A percentile compares a stretch with the other conserved stretches of the same genome.
phyloP scores from a whole-genome alignment of 208 protist genomes.

The Plasmodiophora brassicae region DNA sequence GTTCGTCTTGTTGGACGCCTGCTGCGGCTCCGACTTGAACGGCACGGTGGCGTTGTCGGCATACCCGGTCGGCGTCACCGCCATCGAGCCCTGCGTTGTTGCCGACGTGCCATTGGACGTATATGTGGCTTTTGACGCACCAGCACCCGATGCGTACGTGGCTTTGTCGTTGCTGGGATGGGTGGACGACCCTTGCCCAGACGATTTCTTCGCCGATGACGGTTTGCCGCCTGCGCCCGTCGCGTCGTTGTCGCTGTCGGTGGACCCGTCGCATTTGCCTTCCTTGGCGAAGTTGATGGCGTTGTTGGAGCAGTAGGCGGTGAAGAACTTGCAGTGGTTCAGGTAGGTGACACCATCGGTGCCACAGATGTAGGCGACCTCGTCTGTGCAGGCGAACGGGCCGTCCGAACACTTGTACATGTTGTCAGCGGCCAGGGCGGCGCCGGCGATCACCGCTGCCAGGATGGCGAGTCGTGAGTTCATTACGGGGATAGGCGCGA shows the following conservation, averaged over 20 bases:
- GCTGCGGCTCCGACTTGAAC: too few species aligned
- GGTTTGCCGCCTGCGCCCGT: background rate
- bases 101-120: too few species aligned
- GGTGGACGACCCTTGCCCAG: background rate
- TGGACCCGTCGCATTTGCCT: background rate
- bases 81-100: too few species aligned
- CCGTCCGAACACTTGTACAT: constrained; percentile 30
- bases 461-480: background rate
- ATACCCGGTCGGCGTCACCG: too few species aligned
- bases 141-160: too few species aligned
- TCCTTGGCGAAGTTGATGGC: background rate
- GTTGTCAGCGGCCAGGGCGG: background rate
- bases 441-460: background rate
- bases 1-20: too few species aligned
- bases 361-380: constrained; percentile 9
- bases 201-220: background rate
- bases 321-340: constrained; percentile 32
- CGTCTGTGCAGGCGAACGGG: background rate
- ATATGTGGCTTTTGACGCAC: too few species aligned
- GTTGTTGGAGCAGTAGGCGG: background rate
- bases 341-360: constrained; percentile 5
- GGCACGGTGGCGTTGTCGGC: too few species aligned
- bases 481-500: background rate
- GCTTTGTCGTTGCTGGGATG: background rate
- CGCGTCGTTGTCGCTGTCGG: background rate